Percentiles rank a stretch among this genome's conserved stretches.
Conservation (phyloP, 2,329 filamentous ascomycete species). For the Plenodomus tracheiphilus region DNA sequence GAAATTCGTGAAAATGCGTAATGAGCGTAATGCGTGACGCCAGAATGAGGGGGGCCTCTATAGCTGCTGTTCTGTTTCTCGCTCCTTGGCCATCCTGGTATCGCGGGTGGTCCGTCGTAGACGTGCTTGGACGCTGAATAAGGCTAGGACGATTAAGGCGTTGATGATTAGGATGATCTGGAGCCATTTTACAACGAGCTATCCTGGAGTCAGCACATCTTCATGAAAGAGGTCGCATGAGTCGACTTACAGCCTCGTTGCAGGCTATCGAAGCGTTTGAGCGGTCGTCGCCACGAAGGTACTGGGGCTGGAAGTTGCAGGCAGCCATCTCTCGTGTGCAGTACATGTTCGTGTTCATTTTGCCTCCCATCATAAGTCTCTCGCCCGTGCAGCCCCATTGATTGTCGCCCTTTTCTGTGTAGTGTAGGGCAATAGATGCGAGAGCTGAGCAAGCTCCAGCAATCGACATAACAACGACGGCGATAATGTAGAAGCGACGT, state of each 20-base stretch:
- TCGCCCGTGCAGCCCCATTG: constrained; percentile 28
- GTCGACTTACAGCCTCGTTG: constrained; percentile 28
- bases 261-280: constrained; percentile 23
- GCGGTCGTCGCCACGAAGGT: constrained; percentile 14
- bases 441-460: constrained; percentile 22
- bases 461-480: constrained; percentile 21
- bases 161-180: constrained; percentile 29
- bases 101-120: constrained; percentile 24
- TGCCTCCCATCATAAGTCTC: constrained; percentile 21
- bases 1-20: constrained; percentile 1
- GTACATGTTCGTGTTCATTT: constrained; percentile 29
- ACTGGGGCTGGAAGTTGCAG: constrained; percentile 27
- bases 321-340: constrained; percentile 33
- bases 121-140: constrained; percentile 29
- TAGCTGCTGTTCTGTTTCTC: not conserved
- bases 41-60: not conserved
- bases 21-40: not conserved
- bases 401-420: constrained; percentile 29
- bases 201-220: constrained; percentile 1
- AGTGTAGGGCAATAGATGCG: constrained; percentile 28
- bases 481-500: constrained; percentile 32
- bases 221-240: not conserved
- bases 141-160: constrained; percentile 18
- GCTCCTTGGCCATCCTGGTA: constrained; percentile 4
- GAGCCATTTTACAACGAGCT: constrained; percentile 35